Conservation (phyloP, 1,284 basidiomycete genomes). For the Phellopilus nigrolimitatus region DNA sequence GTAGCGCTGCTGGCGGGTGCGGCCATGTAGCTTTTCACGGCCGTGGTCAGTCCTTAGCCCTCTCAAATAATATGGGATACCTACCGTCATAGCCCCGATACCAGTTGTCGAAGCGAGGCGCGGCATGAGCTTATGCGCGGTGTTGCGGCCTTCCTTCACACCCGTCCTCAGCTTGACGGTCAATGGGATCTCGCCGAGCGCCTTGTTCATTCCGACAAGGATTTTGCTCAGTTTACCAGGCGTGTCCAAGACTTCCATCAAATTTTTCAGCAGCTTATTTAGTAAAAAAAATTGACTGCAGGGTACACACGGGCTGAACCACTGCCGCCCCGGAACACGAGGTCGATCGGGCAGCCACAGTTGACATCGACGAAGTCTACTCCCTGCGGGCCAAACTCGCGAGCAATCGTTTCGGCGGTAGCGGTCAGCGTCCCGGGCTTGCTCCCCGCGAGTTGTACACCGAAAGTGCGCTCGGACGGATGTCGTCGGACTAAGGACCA, state of each 20-base stretch:
- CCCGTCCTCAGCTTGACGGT: conserved; percentile 95
- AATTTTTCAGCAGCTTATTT: neutral
- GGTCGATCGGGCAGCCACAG: conserved; percentile 95
- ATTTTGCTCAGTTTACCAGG: conserved; percentile 83
- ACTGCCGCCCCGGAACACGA: conserved; percentile 89
- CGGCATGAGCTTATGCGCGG: conserved; percentile 89
- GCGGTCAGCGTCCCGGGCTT: conserved; percentile 76
- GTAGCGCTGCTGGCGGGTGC: conserved; percentile 88
- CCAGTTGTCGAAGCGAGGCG: conserved; percentile 78
- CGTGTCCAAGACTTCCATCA: conserved; percentile 69
- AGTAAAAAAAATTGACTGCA: neutral
- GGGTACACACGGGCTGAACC: conserved; percentile 73
- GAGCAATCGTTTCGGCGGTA: conserved; percentile 78
- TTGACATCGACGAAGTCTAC: conserved; percentile 95
- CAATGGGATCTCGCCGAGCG: conserved; percentile 89
- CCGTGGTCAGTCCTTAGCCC: conserved; percentile 1
- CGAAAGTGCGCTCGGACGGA: conserved; percentile 85
- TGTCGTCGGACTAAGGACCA: conserved; percentile 89
- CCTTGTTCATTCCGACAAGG: conserved; percentile 87
- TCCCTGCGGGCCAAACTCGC: conserved; percentile 53
- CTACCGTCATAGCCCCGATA: conserved; percentile 75
- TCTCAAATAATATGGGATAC: conserved; percentile 23
- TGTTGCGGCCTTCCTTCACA: conserved; percentile 81
- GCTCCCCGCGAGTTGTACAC: conserved; percentile 81
- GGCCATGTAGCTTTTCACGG: conserved; percentile 75